Conservation (phyloP, 257 asterid genomes). For the Voacanga thouarsii region DNA sequence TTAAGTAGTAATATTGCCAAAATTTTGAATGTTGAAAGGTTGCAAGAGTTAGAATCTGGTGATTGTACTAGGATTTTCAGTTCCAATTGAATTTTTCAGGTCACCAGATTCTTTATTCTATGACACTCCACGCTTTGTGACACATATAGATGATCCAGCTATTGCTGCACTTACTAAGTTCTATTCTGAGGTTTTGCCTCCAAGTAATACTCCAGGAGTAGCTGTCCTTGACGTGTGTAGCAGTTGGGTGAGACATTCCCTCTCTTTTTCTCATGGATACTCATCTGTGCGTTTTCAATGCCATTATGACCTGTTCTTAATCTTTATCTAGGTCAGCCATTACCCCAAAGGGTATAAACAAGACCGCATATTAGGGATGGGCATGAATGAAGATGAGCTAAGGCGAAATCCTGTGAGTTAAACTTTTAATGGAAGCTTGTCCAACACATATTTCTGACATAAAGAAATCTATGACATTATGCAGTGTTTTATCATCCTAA, state of each 20-base stretch:
- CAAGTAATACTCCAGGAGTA: constrained; percentile 72
- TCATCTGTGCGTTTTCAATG: not conserved
- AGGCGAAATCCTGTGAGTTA: constrained; percentile 75
- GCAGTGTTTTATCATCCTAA: not conserved
- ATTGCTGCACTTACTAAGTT: constrained; percentile 81
- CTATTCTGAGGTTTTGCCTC: constrained; percentile 75
- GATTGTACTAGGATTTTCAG: not conserved
- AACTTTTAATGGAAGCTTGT: not conserved
- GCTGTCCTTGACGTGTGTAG: constrained; percentile 95
- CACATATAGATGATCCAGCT: constrained; percentile 95
- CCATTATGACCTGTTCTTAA: constrained; percentile 20
- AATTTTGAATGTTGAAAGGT: not conserved
- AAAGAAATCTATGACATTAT: not conserved
- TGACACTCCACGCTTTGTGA: constrained; percentile 87
- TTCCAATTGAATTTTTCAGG: constrained; percentile 38
- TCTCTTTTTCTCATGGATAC: constrained; percentile 3
- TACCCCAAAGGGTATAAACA: constrained; percentile 93
- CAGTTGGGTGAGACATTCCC: constrained; percentile 71
- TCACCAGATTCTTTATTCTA: constrained; percentile 77
- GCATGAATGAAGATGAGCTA: constrained; percentile 88
- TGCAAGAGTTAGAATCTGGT: not conserved
- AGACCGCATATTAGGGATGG: constrained; percentile 77
- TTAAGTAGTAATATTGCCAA: not conserved
- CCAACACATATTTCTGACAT: not conserved
- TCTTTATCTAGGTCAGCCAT: constrained; percentile 79